These are phyloP conservation scores for Cucumis hystrix DNA, from an alignment of 306 rosid genomes.

Conservation along the genomic window DNA sequence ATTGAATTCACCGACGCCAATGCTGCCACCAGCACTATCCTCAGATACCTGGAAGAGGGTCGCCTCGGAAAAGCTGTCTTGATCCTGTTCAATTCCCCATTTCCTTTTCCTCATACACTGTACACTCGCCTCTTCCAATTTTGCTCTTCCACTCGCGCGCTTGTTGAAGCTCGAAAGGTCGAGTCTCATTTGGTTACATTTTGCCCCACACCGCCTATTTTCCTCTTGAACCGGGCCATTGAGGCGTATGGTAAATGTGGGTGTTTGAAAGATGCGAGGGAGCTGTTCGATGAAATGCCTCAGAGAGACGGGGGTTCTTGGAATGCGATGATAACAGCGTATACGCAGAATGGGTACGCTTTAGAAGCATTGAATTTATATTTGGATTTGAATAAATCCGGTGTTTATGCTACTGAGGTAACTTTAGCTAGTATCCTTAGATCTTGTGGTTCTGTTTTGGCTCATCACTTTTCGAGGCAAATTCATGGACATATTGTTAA, in stretches of 20 bases:
- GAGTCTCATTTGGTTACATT: slow-evolving; percentile 51
- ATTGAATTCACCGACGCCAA: slow-evolving; percentile 9
- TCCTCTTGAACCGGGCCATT: slow-evolving; percentile 53
- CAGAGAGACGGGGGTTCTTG: slow-evolving; percentile 54
- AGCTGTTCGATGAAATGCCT: slow-evolving; percentile 74
- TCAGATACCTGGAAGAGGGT: slow-evolving; percentile 19
- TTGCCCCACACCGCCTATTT: slow-evolving; percentile 33
- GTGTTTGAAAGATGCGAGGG: slow-evolving; percentile 41
- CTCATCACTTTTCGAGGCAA: slow-evolving; percentile 28
- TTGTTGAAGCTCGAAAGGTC: slow-evolving; percentile 41
- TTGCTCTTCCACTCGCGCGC: slow-evolving; percentile 29
- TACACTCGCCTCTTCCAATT: slow-evolving; percentile 48
- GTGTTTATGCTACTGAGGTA: slow-evolving; percentile 24
- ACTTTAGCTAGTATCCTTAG: slow-evolving; percentile 47
- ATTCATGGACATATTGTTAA: slow-evolving; percentile 36
- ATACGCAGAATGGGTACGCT: slow-evolving; percentile 19
- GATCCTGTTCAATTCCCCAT: slow-evolving; percentile 28
- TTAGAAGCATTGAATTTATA: slow-evolving; percentile 25
- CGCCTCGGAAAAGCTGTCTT: slow-evolving; percentile 37
- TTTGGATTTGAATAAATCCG: slow-evolving; percentile 22
- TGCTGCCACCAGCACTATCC: slow-evolving; percentile 15
- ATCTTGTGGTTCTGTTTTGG: slow-evolving; percentile 30
- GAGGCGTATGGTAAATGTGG: slow-evolving; percentile 52
- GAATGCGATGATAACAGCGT: slow-evolving; percentile 51
- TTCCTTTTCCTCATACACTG: slow-evolving; percentile 29